phyloP scores from a whole-genome alignment of 768 basidiomycete genomes.

The Agrocybe pediades region DNA sequence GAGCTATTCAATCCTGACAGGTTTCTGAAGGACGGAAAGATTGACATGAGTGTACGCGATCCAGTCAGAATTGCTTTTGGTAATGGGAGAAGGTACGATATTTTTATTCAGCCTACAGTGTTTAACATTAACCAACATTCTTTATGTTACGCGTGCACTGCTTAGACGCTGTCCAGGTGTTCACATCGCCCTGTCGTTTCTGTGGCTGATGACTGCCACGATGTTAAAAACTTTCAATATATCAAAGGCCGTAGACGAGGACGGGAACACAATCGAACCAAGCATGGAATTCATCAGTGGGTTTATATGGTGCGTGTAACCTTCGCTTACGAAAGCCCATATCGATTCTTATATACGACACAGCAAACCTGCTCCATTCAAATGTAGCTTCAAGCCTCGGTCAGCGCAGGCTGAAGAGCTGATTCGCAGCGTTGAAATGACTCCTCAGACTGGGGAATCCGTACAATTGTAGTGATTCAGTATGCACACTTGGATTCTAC shows the following conservation, averaged over 20 bases:
- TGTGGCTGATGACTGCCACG: slow-evolving; percentile 10
- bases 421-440: neutral
- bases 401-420: neutral
- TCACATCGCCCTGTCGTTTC: slow-evolving; percentile 5
- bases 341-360: neutral
- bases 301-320: slow-evolving; percentile 5
- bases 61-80: slow-evolving; percentile 9
- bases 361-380: slow-evolving; percentile 5
- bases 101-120: too few relatives aligned
- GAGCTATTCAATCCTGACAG: slow-evolving; percentile 8
- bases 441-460: too few relatives aligned
- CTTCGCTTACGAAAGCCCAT: too few relatives aligned
- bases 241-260: neutral
- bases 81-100: slow-evolving; percentile 7
- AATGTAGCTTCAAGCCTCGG: slow-evolving; percentile 8
- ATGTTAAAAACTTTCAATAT: slow-evolving; percentile 7
- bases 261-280: slow-evolving; percentile 3
- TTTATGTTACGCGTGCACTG: neutral
- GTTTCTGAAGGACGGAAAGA: slow-evolving; percentile 9
- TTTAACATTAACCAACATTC: neutral
- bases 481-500: too few relatives aligned
- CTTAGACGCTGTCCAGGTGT: slow-evolving; percentile 7
- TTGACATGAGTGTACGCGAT: slow-evolving; percentile 1
- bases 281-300: slow-evolving; percentile 3
- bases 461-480: too few relatives aligned